A percentile compares a stretch with the other conserved stretches of the same genome.
These are phyloP conservation scores for Annulohypoxylon maeteangense DNA, from an alignment of 495 filamentous ascomycete species.

Conservation along the genomic window DNA sequence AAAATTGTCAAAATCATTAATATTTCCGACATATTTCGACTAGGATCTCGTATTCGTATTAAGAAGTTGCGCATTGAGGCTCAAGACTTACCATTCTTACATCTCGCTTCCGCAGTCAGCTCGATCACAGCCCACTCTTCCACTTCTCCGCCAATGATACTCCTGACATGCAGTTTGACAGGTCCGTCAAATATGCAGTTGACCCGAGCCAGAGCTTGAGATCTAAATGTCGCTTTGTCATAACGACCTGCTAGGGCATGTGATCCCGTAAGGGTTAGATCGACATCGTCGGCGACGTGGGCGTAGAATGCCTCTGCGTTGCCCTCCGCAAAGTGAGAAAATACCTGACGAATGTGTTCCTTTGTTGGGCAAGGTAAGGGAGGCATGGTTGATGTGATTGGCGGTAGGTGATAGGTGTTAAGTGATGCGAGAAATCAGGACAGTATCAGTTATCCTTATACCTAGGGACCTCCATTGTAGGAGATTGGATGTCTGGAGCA, in stretches of 20 bases:
- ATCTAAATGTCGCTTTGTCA: background rate
- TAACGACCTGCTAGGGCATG: background rate
- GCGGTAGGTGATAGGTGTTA: background rate
- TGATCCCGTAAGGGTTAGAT: conserved; percentile 10
- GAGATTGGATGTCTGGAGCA: background rate
- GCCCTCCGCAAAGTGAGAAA: conserved; percentile 2
- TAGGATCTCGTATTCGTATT: background rate
- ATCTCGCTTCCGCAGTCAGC: conserved; percentile 9
- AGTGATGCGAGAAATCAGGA: background rate
- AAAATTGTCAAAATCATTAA: background rate
- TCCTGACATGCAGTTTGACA: conserved; percentile 8
- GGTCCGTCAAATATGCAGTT: background rate
- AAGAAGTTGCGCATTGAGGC: too few species aligned
- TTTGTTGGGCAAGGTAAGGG: conserved; percentile 5
- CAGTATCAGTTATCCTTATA: background rate
- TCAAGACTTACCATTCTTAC: conserved; percentile 20
- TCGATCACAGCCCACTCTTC: conserved; percentile 26
- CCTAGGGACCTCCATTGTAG: background rate
- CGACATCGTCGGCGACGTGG: conserved; percentile 16
- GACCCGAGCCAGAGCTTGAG: background rate
- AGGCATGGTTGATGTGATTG: background rate
- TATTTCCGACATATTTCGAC: background rate
- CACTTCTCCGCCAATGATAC: conserved; percentile 15
- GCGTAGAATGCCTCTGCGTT: background rate
- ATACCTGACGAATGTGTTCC: conserved; percentile 4